Percentiles rank a stretch among this genome's conserved stretches.
Conservation (phyloP, 257 asterid species). For the Ocimum tenuiflorum region DNA sequence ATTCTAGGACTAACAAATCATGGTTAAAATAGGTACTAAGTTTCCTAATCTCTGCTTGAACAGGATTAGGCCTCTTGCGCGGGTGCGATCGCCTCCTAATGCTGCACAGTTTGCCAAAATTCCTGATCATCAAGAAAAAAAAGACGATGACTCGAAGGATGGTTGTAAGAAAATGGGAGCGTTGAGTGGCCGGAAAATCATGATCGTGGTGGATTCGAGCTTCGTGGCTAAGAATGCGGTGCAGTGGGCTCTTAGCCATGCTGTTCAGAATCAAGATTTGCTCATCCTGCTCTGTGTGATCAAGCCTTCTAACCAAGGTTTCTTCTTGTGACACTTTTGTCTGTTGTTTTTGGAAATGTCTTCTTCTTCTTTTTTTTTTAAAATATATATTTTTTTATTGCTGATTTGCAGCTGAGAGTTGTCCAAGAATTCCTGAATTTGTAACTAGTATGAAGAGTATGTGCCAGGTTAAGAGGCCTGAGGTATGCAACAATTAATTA, state of each 20-base stretch:
- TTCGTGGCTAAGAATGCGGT: slow-evolving; percentile 57
- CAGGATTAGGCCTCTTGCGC: slow-evolving; percentile 62
- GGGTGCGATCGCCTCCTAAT: slow-evolving; percentile 49
- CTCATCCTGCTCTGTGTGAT: slow-evolving; percentile 50
- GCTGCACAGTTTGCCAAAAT: not conserved
- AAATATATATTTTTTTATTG: too few species aligned
- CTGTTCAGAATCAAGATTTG: slow-evolving; percentile 55
- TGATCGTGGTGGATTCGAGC: slow-evolving; percentile 69
- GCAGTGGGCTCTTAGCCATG: slow-evolving; percentile 72
- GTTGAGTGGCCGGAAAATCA: slow-evolving; percentile 51
- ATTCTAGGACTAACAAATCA: not conserved
- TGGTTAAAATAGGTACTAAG: slow-evolving; percentile 37
- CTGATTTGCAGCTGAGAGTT: slow-evolving; percentile 26
- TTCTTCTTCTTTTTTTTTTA: too few species aligned
- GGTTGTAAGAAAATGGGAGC: slow-evolving; percentile 17
- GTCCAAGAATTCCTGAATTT: slow-evolving; percentile 43
- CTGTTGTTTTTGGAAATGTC: too few species aligned
- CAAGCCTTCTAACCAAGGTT: slow-evolving; percentile 57
- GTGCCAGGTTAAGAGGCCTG: slow-evolving; percentile 67
- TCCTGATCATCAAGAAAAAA: too few species aligned
- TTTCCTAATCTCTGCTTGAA: slow-evolving; percentile 67
- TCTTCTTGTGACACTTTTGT: not conserved
- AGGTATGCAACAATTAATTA: slow-evolving; percentile 34
- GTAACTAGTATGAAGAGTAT: slow-evolving; percentile 43
- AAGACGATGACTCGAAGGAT: not conserved